Base-by-base conservation (phyloP, 805 yeast species). In the Komagataella phaffii region DNA sequence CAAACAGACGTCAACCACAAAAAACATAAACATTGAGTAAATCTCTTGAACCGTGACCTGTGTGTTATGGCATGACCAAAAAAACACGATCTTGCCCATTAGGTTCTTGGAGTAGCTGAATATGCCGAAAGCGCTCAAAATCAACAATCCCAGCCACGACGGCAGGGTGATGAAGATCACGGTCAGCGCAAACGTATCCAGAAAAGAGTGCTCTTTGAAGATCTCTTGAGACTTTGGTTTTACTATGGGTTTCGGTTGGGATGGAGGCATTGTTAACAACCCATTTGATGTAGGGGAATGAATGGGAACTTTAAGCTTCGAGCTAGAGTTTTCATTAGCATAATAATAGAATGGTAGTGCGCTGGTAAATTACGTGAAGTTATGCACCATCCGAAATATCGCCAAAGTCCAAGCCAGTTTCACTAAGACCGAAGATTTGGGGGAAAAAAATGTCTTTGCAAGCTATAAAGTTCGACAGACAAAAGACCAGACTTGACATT, bases 391-490 rank as follows among this genome's bases (percentile, higher is more conserved):
- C 23, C 23, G 23, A 30, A 30, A 30, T 30, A 30, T 30, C 14
- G 6, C 40, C 40, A 30, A 14, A 30, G 23, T 21, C 23, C 23
- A 21, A 21, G 23, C 6, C 23, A 21, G 23, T 21, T 21, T 21
- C 6, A 17, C 17, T 17, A 21, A 21, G 12, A 14, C 46, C 46
- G 46, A 18, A 14, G 6, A 1, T 7, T 7, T 23, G 24, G 10
- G 17, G 8, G 4, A 4, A 23, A 17, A 45, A 7, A 7, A 65
- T 64, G 68, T 61, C 79, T 0, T 62, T 81, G 40, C 71, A 86
- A 60, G 90, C 96, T 2, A 87, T 88, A 57, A 76, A 71, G 57
- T 88, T 85, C 57, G 77, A 79, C 59, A 68, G 73, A 51, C 62
- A 66, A 3, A 56, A 62, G 3, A 65, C 70, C 17, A 62, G 69